A percentile compares a stretch with the other conserved stretches of the same genome.
Conservation (phyloP, 139 green algal species). For the Chlorella sorokiniana region DNA sequence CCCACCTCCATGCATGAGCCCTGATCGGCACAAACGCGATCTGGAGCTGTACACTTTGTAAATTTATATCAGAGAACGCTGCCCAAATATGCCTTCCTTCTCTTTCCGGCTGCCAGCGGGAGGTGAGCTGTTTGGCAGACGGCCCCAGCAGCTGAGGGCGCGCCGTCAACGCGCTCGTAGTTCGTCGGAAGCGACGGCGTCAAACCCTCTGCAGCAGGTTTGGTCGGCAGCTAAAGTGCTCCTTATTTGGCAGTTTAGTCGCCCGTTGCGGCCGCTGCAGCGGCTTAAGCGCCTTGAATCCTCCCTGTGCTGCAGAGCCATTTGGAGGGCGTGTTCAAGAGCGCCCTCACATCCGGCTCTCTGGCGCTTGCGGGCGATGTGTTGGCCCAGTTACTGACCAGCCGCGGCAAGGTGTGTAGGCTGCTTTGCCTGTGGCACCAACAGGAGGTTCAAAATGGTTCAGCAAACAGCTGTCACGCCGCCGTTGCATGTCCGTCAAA, state of each 20-base stretch:
- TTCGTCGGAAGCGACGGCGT: background rate
- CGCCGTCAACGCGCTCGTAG: background rate
- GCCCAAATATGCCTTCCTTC: background rate
- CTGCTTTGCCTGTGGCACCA: background rate
- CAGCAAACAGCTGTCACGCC: background rate
- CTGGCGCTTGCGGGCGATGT: conserved; percentile 70
- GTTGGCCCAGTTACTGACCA: conserved; percentile 64
- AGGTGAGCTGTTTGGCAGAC: background rate
- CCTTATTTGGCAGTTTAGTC: background rate
- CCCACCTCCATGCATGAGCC: background rate
- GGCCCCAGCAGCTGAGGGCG: background rate
- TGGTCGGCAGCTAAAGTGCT: background rate
- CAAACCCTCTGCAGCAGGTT: background rate
- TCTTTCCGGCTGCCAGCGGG: background rate
- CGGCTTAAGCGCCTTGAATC: background rate
- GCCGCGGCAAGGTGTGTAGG: background rate
- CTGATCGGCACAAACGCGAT: background rate
- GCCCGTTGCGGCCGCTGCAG: background rate
- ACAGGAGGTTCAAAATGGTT: too few species aligned
- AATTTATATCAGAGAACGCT: background rate
- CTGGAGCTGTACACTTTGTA: background rate
- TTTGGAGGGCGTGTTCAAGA: conserved; percentile 51
- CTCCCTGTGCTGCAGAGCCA: background rate
- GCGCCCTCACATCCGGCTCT: conserved; percentile 67
- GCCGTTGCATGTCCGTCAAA: background rate